Conservation (phyloP, 2,329 filamentous ascomycete genomes). For the Aspergillus melleus region DNA sequence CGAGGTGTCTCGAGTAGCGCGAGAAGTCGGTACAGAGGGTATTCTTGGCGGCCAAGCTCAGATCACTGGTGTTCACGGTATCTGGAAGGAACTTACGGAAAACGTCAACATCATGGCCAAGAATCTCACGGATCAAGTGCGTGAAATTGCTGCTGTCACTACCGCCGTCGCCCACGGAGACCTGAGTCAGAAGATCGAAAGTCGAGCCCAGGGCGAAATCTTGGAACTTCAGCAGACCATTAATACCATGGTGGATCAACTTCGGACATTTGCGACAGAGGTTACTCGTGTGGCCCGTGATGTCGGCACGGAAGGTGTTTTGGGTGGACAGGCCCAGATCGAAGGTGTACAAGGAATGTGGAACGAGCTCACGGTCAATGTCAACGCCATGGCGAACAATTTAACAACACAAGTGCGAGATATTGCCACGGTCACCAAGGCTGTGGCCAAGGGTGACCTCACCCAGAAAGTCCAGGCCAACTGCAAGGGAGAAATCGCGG, state of each 20-base stretch:
- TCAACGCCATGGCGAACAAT: slow-evolving; percentile 86
- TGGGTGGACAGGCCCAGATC: slow-evolving; percentile 80
- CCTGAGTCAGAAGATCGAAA: slow-evolving; percentile 79
- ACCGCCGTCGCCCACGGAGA: slow-evolving; percentile 82
- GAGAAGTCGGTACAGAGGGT: slow-evolving; percentile 94
- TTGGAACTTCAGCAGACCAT: slow-evolving; percentile 81
- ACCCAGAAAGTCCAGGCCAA: slow-evolving; percentile 96
- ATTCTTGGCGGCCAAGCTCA: slow-evolving; percentile 90
- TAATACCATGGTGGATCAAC: slow-evolving; percentile 86
- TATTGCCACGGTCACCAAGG: slow-evolving; percentile 77
- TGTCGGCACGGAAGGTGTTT: slow-evolving; percentile 79
- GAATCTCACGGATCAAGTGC: slow-evolving; percentile 79
- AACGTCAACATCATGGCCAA: slow-evolving; percentile 86
- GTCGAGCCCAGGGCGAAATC: slow-evolving; percentile 78
- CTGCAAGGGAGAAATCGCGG: slow-evolving; percentile 86
- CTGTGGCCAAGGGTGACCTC: slow-evolving; percentile 78
- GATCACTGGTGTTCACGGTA: slow-evolving; percentile 90
- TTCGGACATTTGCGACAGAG: slow-evolving; percentile 80
- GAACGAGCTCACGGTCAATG: slow-evolving; percentile 83
- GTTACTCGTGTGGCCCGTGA: slow-evolving; percentile 80
- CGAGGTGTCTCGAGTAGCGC: slow-evolving; percentile 90
- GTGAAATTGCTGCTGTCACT: slow-evolving; percentile 81
- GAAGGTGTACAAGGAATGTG: slow-evolving; percentile 85
- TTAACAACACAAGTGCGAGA: slow-evolving; percentile 88
- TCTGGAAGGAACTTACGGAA: slow-evolving; percentile 95